These are phyloP conservation scores for Botrytis fabae DNA, from an alignment of 2,329 filamentous ascomycete species.

Conservation along the genomic window DNA sequence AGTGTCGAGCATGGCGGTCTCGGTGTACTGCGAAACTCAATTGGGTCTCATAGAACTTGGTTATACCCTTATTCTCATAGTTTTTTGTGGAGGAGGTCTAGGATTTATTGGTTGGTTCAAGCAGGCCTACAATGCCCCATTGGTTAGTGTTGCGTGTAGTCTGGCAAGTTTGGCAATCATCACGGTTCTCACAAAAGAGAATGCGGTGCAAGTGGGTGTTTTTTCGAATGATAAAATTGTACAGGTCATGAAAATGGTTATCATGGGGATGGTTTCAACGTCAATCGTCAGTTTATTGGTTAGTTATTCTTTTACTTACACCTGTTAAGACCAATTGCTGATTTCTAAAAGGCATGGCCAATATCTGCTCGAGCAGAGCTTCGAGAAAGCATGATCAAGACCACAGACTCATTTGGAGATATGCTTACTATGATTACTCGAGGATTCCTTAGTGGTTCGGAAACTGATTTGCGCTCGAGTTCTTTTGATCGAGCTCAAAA, in stretches of 20 bases:
- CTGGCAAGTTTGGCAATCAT: slow-evolving; percentile 86
- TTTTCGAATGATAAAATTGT: slow-evolving; percentile 80
- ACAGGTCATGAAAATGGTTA: slow-evolving; percentile 79
- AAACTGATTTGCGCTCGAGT: slow-evolving; percentile 70
- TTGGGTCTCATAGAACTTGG: slow-evolving; percentile 68
- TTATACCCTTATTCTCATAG: slow-evolving; percentile 73
- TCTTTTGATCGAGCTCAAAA: slow-evolving; percentile 63
- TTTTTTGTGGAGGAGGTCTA: slow-evolving; percentile 84
- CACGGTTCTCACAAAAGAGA: slow-evolving; percentile 87
- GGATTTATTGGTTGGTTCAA: slow-evolving; percentile 89
- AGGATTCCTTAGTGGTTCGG: slow-evolving; percentile 79
- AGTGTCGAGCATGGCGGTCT: slow-evolving; percentile 84
- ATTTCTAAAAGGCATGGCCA: slow-evolving; percentile 50
- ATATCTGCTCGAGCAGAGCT: slow-evolving; percentile 74
- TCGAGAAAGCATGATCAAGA: slow-evolving; percentile 70
- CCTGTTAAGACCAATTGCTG: background rate
- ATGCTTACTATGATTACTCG: slow-evolving; percentile 80
- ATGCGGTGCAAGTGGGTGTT: slow-evolving; percentile 76
- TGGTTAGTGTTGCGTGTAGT: slow-evolving; percentile 83
- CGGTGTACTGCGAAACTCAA: slow-evolving; percentile 71
- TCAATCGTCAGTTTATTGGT: slow-evolving; percentile 75
- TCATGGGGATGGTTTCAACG: slow-evolving; percentile 73
- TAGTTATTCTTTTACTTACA: slow-evolving; percentile 40
- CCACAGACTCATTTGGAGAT: slow-evolving; percentile 73
- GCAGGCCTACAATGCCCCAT: slow-evolving; percentile 72